Percentiles rank a stretch among this genome's conserved stretches.
phyloP scores from a whole-genome alignment of 352 stramenopile genomes.

The Pythium brassicae region DNA sequence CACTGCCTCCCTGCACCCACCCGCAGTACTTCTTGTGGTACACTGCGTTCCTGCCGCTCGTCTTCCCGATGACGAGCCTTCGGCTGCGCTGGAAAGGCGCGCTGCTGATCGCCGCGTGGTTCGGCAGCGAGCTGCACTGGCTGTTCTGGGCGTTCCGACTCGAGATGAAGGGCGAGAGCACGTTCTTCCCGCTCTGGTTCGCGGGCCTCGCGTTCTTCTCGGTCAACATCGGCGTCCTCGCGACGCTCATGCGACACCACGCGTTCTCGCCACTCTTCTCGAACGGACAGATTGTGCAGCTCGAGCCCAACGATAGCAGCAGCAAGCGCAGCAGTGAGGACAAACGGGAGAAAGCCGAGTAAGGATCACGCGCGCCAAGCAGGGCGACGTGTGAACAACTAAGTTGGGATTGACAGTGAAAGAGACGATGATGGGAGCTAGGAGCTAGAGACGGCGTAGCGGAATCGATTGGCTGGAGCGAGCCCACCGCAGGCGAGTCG shows the following conservation, averaged over 20 bases:
- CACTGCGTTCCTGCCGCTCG: constrained; percentile 87
- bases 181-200: constrained; percentile 86
- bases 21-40: constrained; percentile 99
- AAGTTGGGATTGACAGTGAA: neutral
- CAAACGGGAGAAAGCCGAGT: constrained; percentile 8
- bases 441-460: neutral
- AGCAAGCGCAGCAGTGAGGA: neutral
- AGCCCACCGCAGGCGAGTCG: neutral
- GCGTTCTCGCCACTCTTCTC: constrained; percentile 55
- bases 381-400: no score
- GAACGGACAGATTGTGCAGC: constrained; percentile 31
- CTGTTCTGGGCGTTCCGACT: constrained; percentile 87
- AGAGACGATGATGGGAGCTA: neutral
- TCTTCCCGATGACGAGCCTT: constrained; percentile 70
- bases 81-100: constrained; percentile 59
- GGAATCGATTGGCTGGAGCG: neutral
- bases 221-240: constrained; percentile 80
- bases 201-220: constrained; percentile 86
- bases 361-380: neutral
- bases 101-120: constrained; percentile 63
- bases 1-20: no score
- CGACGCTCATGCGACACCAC: constrained; percentile 68
- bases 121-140: constrained; percentile 84
- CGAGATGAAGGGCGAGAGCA: constrained; percentile 89
- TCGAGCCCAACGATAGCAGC: constrained; percentile 19